phyloP scores from a whole-genome alignment of 228 moss, liverwort and hornwort species.

The Sphagnum fallax region DNA sequence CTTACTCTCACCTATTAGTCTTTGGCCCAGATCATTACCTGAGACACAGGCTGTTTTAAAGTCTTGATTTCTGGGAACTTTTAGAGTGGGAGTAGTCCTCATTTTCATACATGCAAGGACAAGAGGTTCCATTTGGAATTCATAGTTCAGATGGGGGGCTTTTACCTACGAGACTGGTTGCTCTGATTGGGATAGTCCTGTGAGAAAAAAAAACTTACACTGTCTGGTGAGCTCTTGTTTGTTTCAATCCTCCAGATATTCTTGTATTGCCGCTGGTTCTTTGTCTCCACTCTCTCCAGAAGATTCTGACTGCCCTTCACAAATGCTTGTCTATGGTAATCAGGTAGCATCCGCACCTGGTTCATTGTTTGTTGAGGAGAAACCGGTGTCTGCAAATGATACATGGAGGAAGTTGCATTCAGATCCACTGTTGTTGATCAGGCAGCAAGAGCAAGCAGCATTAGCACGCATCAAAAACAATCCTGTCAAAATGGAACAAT shows the following conservation, averaged over 20 bases:
- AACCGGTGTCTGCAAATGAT: constrained; percentile 80
- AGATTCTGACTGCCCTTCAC: no score
- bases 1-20: no score
- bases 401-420: constrained; percentile 97
- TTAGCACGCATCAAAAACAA: constrained; percentile 81
- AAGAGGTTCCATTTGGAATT: no score
- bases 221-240: not conserved
- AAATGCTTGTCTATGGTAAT: constrained; percentile 1
- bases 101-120: no score
- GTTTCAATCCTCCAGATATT: not conserved
- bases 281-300: no score
- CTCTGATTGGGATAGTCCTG: no score
- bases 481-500: constrained; percentile 91
- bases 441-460: constrained; percentile 90
- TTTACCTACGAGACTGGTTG: no score
- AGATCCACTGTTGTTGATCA: constrained; percentile 83
- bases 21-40: not conserved
- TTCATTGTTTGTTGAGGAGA: constrained; percentile 75
- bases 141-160: no score
- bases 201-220: no score
- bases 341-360: constrained; percentile 66
- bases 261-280: not conserved
- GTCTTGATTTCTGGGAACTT: no score
- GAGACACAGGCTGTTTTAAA: constrained; percentile 8
- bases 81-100: no score